Evolutionary conservation across 2,329 filamentous ascomycete species (phyloP).

Genomic region (Mycosphaerella sp.): DNA sequence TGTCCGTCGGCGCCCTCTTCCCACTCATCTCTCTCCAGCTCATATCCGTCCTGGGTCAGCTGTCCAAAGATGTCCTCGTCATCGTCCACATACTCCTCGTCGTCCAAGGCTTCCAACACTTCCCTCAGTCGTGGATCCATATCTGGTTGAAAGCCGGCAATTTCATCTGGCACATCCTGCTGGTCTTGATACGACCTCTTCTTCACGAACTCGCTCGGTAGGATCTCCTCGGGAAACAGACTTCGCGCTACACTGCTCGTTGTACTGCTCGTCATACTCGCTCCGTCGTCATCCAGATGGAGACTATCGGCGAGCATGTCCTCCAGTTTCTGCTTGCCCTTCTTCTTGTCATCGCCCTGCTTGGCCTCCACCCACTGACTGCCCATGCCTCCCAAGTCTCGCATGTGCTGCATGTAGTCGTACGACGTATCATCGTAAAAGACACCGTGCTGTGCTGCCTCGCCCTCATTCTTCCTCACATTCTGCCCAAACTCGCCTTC

Average conservation of each 20-base stretch:
- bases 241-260: constrained; percentile 33
- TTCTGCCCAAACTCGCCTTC: constrained; percentile 63
- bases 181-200: constrained; percentile 82
- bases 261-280: constrained; percentile 41
- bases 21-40: constrained; percentile 75
- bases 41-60: constrained; percentile 62
- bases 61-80: constrained; percentile 78
- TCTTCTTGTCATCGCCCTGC: constrained; percentile 50
- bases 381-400: constrained; percentile 61
- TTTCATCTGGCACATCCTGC: constrained; percentile 83
- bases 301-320: constrained; percentile 63
- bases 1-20: constrained; percentile 45
- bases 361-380: constrained; percentile 74
- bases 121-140: constrained; percentile 94
- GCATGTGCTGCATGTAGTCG: constrained; percentile 99
- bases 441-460: constrained; percentile 88
- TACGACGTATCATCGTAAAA: constrained; percentile 94
- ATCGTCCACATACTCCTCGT: constrained; percentile 85
- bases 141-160: constrained; percentile 91
- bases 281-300: constrained; percentile 39
- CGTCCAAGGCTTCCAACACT: constrained; percentile 86
- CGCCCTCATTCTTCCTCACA: constrained; percentile 85
- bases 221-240: constrained; percentile 65
- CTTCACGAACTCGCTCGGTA: constrained; percentile 73
- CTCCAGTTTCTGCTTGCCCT: constrained; percentile 71